A percentile compares a stretch with the other conserved stretches of the same genome.
Evolutionary conservation across 257 asterid genomes (phyloP).

Genomic region (Przewalskia tangutica): DNA sequence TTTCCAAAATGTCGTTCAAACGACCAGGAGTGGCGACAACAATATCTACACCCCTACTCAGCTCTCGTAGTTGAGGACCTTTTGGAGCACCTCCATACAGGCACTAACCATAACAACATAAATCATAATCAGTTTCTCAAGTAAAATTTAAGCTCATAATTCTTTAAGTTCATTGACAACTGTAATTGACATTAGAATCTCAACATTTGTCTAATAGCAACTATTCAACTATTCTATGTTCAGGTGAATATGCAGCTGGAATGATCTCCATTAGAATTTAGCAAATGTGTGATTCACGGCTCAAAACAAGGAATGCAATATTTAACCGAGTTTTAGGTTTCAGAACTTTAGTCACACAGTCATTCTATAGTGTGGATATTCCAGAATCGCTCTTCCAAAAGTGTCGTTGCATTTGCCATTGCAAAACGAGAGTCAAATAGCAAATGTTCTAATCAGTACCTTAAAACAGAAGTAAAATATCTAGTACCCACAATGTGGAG

Average conservation of each 20-base stretch:
- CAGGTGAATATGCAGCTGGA: not conserved
- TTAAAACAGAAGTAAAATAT: not conserved
- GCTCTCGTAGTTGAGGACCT: conserved; percentile 74
- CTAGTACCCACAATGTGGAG: no score
- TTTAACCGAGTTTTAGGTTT: not conserved
- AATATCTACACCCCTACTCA: conserved; percentile 30
- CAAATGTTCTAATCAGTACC: not conserved
- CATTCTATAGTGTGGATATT: not conserved
- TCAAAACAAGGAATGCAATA: not conserved
- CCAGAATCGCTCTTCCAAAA: not conserved
- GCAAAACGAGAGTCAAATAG: not conserved
- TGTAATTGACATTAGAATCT: not conserved
- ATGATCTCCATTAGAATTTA: not conserved
- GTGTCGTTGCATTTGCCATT: not conserved
- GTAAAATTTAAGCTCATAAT: not conserved
- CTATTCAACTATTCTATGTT: not conserved
- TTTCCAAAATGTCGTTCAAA: conserved; percentile 9
- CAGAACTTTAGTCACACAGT: not conserved
- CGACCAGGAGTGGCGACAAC: conserved; percentile 21
- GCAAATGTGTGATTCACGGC: not conserved
- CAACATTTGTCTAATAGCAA: not conserved
- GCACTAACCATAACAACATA: conserved; percentile 35
- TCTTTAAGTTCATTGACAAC: not conserved
- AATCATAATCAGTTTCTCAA: not conserved
- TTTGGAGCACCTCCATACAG: conserved; percentile 97